Evolutionary conservation across 768 basidiomycete genomes (phyloP), one percentile per base, ranked within the genome.

Genomic region (Leccinum pellstonianum): DNA sequence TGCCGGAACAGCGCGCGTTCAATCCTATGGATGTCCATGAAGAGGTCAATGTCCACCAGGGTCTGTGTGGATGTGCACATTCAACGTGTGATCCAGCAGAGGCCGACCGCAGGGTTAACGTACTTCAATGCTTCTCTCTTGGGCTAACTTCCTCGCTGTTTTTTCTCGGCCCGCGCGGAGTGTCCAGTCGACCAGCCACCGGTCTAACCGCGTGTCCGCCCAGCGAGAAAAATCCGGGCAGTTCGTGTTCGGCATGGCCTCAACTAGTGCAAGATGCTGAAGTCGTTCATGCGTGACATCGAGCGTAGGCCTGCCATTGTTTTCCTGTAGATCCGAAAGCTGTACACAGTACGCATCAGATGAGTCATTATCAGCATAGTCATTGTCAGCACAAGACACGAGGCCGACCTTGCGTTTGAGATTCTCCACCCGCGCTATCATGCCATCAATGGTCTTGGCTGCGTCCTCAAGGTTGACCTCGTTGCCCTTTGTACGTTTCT

Each of bases 121-220:
- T 71, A 91, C 93, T 79, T 95, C 90, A 60, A 98, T 90, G 19
- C 80, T 80, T 71, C 84, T 86, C 62, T 91, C 86, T 63, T 82
- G 80, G 21, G 94, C 91, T 50, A 98, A 82, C 63, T 80, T 80
- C 66, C 80, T 79, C 2, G 97, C 95, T 1, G 93, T 88, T 65
- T 83, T 80, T 64, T 87, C 84, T 66, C 88, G 88, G 33, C 90
- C 93, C 38, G 80, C 84, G 56, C 95, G 80, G 50, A 98, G 77
- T 37, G 88, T 83, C 90, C 96, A 96, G 70, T 99, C 97, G 3
- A 96, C 89, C 35, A 98, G 79, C 88, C 93, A 96, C 62, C 95
- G 78, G 69, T 94, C 89, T 12, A 98, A 77, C 53, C 93, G 79
- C 48, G 80, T 86, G 67, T 91, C 87, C 8, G 88, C 85, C 92